Conservation (phyloP, 2,329 filamentous ascomycete species). For the Alternaria dauci region DNA sequence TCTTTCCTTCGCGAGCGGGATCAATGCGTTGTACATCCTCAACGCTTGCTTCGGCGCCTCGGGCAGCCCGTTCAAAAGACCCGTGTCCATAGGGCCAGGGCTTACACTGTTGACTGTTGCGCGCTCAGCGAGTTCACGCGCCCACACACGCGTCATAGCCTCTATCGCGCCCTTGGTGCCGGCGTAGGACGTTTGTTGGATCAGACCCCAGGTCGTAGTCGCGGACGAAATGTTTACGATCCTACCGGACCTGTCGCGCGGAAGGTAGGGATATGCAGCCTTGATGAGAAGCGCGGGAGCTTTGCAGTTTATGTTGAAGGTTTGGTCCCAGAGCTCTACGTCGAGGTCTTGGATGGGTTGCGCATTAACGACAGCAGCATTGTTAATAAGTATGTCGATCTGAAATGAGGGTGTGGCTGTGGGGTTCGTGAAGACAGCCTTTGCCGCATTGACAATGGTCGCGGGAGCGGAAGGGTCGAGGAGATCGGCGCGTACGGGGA, state of each 20-base stretch:
- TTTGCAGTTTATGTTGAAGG: slow-evolving; percentile 16
- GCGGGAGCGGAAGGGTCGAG: slow-evolving; percentile 15
- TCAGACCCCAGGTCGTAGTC: slow-evolving; percentile 15
- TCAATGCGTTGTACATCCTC: slow-evolving; percentile 14
- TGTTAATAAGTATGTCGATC: slow-evolving; percentile 17
- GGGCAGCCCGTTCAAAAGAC: slow-evolving; percentile 12
- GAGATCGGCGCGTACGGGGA: slow-evolving; percentile 14
- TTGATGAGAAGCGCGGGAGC: slow-evolving; percentile 16
- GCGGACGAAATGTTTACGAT: slow-evolving; percentile 18
- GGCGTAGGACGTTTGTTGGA: slow-evolving; percentile 16
- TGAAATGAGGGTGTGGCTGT: slow-evolving; percentile 10
- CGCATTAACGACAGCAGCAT: slow-evolving; percentile 13
- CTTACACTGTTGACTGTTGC: slow-evolving; percentile 15
- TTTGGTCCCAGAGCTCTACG: slow-evolving; percentile 14
- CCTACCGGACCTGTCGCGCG: slow-evolving; percentile 10
- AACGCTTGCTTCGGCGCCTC: slow-evolving; percentile 11
- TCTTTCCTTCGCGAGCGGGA: slow-evolving; percentile 9
- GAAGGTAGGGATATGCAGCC: slow-evolving; percentile 12
- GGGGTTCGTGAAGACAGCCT: slow-evolving; percentile 7
- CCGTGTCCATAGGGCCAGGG: slow-evolving; percentile 14
- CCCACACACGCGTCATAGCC: slow-evolving; percentile 18
- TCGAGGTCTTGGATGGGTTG: slow-evolving; percentile 16
- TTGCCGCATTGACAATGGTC: slow-evolving; percentile 13
- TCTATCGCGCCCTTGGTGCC: slow-evolving; percentile 16
- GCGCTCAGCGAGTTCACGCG: slow-evolving; percentile 11